Base-by-base conservation (phyloP, 306 rosid genomes). In the Sophora flavescens region DNA sequence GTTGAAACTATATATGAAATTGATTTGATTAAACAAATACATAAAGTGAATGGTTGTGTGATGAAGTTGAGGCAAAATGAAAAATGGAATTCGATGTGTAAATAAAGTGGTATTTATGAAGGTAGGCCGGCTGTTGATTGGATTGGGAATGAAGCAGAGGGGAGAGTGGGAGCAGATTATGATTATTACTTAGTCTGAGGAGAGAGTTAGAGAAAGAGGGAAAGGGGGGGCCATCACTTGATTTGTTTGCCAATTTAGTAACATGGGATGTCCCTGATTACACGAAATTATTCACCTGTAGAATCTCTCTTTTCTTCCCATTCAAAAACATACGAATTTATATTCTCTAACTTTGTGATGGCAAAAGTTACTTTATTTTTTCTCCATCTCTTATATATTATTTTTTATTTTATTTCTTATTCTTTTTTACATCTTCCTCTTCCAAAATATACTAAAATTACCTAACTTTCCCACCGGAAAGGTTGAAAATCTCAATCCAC, bases 211-310 rank as follows among this genome's bases (percentile, higher is more conserved):
- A n/a, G n/a, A n/a, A n/a, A n/a, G n/a, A 16, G 44, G 18, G 3
- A 47, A 0, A 7, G 38, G 8, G 63, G 15, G 63, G 78, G 63
- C 90, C 85, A 79, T 84, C 71, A 80, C 72, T 78, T 82, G 80
- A 83, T 87, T 86, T 87, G 85, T 85, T 86, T 85, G 85, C 82
- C 80, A 86, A 82, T 81, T 79, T 32, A 82, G 87, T 87, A 89
- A 89, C 89, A 89, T 87, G 90, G 88, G 82, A 67, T 89, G 90
- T 86, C 85, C 66, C 86, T 85, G 83, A 70, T 87, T 85, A 67
- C 81, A 84, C 78, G 26, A 78, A 86, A 82, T 76, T 50, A 81
- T 64, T 68, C 68, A 68, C 77, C 78, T 80, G 22, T 54, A 78
- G 69, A 67, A 39, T 82, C 69, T 56, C 44, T 18, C 77, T 28